phyloP scores from a whole-genome alignment of 1,284 basidiomycete genomes.

The Sanghuangporus sanghuang region DNA sequence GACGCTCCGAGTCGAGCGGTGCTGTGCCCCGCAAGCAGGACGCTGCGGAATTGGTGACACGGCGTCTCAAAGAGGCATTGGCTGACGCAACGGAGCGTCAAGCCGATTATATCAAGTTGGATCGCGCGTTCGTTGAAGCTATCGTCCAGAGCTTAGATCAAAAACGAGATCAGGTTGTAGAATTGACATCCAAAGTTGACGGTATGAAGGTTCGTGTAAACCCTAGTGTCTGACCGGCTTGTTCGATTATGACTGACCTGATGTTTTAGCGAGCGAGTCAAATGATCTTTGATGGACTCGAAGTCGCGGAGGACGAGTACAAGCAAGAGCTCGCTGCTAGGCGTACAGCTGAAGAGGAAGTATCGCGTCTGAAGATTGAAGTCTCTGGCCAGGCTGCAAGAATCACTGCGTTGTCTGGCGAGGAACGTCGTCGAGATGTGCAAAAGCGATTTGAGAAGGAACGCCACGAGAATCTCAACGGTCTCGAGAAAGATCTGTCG shows the following conservation, averaged over 20 bases:
- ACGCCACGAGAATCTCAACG: constrained; percentile 69
- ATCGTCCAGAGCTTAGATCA: constrained; percentile 68
- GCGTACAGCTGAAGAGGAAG: constrained; percentile 88
- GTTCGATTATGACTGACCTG: neutral
- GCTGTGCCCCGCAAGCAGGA: constrained; percentile 27
- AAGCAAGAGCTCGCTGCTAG: constrained; percentile 85
- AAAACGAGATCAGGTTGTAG: constrained; percentile 55
- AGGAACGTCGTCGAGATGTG: constrained; percentile 71
- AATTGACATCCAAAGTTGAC: constrained; percentile 76
- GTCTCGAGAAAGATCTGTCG: constrained; percentile 82
- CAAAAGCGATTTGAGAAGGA: constrained; percentile 79
- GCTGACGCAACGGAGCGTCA: constrained; percentile 59
- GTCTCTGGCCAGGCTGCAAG: constrained; percentile 88
- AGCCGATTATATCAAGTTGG: constrained; percentile 64
- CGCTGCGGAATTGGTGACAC: constrained; percentile 40
- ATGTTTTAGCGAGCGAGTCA: constrained; percentile 71
- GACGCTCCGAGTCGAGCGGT: constrained; percentile 9
- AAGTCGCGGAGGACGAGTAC: constrained; percentile 90
- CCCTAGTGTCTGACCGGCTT: constrained; percentile 6
- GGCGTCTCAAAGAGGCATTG: constrained; percentile 56
- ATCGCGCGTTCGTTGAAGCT: constrained; percentile 69
- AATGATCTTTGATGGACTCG: constrained; percentile 88
- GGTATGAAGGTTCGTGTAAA: constrained; percentile 70
- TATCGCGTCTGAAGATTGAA: constrained; percentile 77
- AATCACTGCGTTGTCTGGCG: constrained; percentile 77